Evolutionary conservation across 2,329 filamentous ascomycete genomes (phyloP), one percentile per base, ranked within the genome.

Genomic region (Diaporthe vaccinii): DNA sequence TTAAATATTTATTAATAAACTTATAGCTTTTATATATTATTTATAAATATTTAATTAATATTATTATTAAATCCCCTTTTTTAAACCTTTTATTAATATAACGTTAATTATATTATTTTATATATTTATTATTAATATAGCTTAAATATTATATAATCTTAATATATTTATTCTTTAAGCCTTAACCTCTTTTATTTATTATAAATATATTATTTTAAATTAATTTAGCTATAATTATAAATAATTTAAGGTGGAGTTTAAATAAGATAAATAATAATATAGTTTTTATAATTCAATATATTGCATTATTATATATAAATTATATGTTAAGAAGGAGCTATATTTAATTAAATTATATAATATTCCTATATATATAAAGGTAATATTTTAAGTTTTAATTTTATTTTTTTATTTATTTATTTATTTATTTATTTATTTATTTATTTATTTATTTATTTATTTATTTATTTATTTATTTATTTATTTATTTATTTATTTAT

Each of bases 381-480:
- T 51, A 53, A 25, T 53, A 69, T 36, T 53, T 28, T 69, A 53
- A 28, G 7, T 14, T 36, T 2, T 53, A 17, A 8, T 36, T 31
- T n/a, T 15, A n/a, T n/a, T 4, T 6, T 20, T 31, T 25, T 39
- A 39, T 69, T 41, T 34, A 69, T 9, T 39, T 69, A 69, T 28
- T 69, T 49, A 69, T 51, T 55, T 53, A 53, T 28, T n/a, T n/a
- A 69, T 28, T 69, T 49, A 69, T 51, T 55, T 53, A 53, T 28
- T n/a, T n/a, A 69, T 28, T 69, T 49, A 69, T 51, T 55, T 53
- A 53, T 28, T n/a, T n/a, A 69, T 28, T 69, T 49, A 69, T 51
- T 55, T 53, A 53, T 28, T n/a, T n/a, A 69, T 28, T 69, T 49
- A 69, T 51, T 55, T 53, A 53, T 28, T n/a, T n/a, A 69, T 28